Base-by-base conservation (phyloP, 148 eudicot species). In the Talinum fruticosum region DNA sequence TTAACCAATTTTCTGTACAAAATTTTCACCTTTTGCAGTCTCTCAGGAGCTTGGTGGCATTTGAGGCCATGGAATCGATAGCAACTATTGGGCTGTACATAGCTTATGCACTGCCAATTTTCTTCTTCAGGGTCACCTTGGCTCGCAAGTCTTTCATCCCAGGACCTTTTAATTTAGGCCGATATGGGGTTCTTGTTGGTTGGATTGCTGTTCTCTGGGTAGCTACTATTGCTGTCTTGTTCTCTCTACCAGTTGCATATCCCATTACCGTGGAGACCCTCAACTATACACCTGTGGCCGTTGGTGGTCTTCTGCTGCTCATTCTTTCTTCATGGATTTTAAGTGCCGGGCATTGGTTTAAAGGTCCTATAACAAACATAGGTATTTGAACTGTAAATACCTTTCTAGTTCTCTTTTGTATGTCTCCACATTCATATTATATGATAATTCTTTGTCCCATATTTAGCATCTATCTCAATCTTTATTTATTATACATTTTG, bases 231-330 rank as follows among this genome's bases (percentile, higher is more conserved):
- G 88, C 95, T 0, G 72, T 96, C 36, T 89, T 93, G 44, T 96
- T 96, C 79, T 96, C 99, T 8, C 82, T 96, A 69, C 99, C 99
- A 0, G 97, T 96, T 44, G 76, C 93, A 8, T 96, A 93, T 79
- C 99, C 99, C 8, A 65, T 96, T 6, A 91, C 85, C 4, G 71
- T 76, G 14, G 83, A 89, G 79, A 96, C 93, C 8, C 89, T 96
- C 54, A 96, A 93, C 82, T 96, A 96, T 81, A 96, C 99, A 1
- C 99, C 99, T 35, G 97, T 91, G 57, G 98, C 99, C 28, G 97
- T 96, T 30, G 97, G 93, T 10, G 97, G 97, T 38, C 87, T 96
- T 0, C 76, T 96, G 44, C 21, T 91, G 32, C 77, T 93, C 62
- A 83, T 81, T 0, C 84, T 89, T 49, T 82, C 85, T 47, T 84